Evolutionary conservation across 2,329 filamentous ascomycete genomes (phyloP).

Genomic region (Piedraia hortae): DNA sequence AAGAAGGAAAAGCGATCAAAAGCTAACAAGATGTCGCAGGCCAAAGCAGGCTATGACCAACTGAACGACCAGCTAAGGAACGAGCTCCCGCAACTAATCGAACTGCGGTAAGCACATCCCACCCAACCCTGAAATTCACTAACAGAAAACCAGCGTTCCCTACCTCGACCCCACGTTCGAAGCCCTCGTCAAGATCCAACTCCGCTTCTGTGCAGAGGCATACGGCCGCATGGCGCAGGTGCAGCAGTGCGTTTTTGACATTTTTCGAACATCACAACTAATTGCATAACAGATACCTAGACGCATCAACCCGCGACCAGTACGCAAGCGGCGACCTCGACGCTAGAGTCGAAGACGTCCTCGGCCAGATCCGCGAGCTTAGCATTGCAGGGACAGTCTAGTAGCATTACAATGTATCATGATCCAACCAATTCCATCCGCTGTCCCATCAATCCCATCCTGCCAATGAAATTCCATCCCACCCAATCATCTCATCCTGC

Average conservation of each 20-base stretch:
- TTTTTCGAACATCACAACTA: neutral
- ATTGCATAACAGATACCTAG: conserved; percentile 23
- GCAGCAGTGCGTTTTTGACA: conserved; percentile 42
- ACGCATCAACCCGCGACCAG: conserved; percentile 82
- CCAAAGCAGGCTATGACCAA: conserved; percentile 78
- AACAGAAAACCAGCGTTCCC: conserved; percentile 29
- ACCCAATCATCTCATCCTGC: too few relatives aligned
- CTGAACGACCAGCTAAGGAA: conserved; percentile 86
- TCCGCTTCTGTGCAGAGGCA: conserved; percentile 91
- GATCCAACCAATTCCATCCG: too few relatives aligned
- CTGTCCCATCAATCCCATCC: too few relatives aligned
- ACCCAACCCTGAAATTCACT: neutral
- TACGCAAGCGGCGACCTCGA: conserved; percentile 87
- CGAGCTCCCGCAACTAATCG: conserved; percentile 85
- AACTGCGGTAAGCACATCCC: conserved; percentile 31
- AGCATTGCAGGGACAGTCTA: conserved; percentile 60
- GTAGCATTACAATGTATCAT: too few relatives aligned
- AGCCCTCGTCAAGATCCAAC: conserved; percentile 91
- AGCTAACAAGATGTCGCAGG: conserved; percentile 16
- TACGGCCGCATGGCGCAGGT: conserved; percentile 97
- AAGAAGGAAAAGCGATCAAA: conserved; percentile 5
- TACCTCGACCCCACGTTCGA: conserved; percentile 95
- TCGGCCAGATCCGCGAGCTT: conserved; percentile 89
- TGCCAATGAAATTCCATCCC: too few relatives aligned
- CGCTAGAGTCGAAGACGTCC: conserved; percentile 69